Percentiles rank a stretch among this genome's conserved stretches.
Conservation (phyloP, 768 basidiomycete species). For the Lentinula detonsa region DNA sequence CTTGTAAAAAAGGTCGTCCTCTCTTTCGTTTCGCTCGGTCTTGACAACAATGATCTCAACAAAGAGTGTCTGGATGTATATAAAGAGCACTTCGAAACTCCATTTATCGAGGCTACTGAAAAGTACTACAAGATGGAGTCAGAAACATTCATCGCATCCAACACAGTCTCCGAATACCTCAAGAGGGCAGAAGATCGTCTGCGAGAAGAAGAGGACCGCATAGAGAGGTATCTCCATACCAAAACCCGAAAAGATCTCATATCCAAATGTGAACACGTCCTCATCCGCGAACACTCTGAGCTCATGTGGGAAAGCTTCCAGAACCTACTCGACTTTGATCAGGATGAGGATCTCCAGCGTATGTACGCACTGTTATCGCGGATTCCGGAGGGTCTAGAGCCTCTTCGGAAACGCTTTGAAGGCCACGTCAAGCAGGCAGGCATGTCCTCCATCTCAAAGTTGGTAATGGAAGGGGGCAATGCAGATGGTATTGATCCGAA, state of each 20-base stretch:
- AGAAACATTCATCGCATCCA: constrained; percentile 80
- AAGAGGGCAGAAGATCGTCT: constrained; percentile 91
- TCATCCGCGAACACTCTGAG: constrained; percentile 82
- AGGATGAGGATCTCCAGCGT: constrained; percentile 89
- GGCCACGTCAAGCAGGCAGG: constrained; percentile 90
- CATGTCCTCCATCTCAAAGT: constrained; percentile 70
- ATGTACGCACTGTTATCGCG: constrained; percentile 91
- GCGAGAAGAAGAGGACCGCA: constrained; percentile 91
- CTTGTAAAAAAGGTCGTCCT: constrained; percentile 93
- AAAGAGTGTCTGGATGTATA: constrained; percentile 92
- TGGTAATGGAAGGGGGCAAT: constrained; percentile 53
- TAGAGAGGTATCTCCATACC: constrained; percentile 89
- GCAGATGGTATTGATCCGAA: constrained; percentile 80
- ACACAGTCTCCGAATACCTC: constrained; percentile 90
- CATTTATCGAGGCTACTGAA: constrained; percentile 86
- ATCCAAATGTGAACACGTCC: constrained; percentile 83
- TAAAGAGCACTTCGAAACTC: constrained; percentile 82
- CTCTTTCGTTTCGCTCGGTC: constrained; percentile 89
- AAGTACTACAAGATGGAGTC: constrained; percentile 92
- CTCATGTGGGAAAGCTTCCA: constrained; percentile 95
- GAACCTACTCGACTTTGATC: constrained; percentile 83
- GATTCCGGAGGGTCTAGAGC: constrained; percentile 87
- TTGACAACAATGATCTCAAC: constrained; percentile 89
- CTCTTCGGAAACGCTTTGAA: constrained; percentile 88
- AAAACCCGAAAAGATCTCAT: constrained; percentile 83